These are phyloP conservation scores for Calonectria hawksworthii DNA, from an alignment of 2,329 filamentous ascomycete species.

Conservation along the genomic window DNA sequence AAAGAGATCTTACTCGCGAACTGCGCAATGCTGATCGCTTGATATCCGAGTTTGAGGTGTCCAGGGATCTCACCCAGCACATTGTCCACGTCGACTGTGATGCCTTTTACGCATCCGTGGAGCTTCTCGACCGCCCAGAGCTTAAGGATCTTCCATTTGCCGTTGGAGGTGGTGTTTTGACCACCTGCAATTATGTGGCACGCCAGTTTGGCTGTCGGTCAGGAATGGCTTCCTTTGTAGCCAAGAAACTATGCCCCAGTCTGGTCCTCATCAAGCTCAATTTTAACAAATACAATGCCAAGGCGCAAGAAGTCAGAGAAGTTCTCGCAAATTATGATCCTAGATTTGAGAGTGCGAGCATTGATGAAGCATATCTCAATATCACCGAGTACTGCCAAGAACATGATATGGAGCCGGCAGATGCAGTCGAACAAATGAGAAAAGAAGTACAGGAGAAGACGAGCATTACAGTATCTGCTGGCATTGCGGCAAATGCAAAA, in stretches of 20 bases:
- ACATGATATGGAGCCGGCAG: conserved; percentile 77
- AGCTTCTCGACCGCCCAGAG: conserved; percentile 86
- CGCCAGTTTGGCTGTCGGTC: conserved; percentile 91
- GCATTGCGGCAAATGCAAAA: conserved; percentile 93
- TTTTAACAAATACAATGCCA: conserved; percentile 91
- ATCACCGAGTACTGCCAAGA: conserved; percentile 87
- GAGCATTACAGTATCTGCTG: conserved; percentile 90
- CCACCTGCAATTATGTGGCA: conserved; percentile 87
- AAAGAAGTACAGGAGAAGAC: conserved; percentile 81
- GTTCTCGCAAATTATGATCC: conserved; percentile 91
- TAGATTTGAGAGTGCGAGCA: conserved; percentile 91
- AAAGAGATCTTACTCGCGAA: conserved; percentile 80
- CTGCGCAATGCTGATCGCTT: conserved; percentile 84
- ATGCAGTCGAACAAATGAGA: conserved; percentile 83
- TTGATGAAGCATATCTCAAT: conserved; percentile 97
- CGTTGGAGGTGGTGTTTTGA: conserved; percentile 79
- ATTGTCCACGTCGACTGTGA: conserved; percentile 97
- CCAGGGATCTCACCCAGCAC: conserved; percentile 84
- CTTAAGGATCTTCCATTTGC: conserved; percentile 90
- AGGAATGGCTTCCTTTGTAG: conserved; percentile 97
- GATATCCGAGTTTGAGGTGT: conserved; percentile 82
- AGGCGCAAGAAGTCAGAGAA: conserved; percentile 87
- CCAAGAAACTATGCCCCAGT: conserved; percentile 91
- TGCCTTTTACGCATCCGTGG: conserved; percentile 96
- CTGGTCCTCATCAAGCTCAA: conserved; percentile 87